Base-by-base conservation (phyloP, 2,329 filamentous ascomycete genomes). In the Talaromyces sp. region DNA sequence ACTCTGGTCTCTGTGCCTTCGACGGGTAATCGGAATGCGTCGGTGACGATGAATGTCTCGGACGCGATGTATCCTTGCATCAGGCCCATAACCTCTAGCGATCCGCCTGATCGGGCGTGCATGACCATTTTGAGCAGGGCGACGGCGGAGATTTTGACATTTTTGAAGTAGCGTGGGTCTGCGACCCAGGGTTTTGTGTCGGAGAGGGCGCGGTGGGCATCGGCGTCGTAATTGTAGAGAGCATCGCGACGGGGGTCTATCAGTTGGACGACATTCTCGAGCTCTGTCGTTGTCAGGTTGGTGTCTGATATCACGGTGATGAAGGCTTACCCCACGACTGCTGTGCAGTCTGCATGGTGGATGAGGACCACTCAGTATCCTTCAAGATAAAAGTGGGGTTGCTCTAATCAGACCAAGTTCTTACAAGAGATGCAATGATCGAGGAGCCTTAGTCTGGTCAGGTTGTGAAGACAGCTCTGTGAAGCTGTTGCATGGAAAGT, bases 81-180 rank as follows among this genome's bases (percentile, higher is more conserved):
- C 71, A 99, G 79, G 65, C 95, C 95, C 95, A 99, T 99, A 72
- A 99, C 87, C 82, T 99, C 95, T 69, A 98, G 86, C 33, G 87
- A 88, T 65, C 95, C 94, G 69, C 95, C 95, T 0, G 92, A 93
- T n/a, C 95, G 91, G 10, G 95, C 95, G 77, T 99, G 95, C 91
- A 97, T 98, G 69, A 96, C 92, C 95, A 99, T 99, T 82, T 99
- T 99, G 71, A 98, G 87, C 66, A 99, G 86, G 5, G 95, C 95
- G 13, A 97, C 89, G 66, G 95, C 93, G 61, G 92, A 96, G 79
- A 99, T 94, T 73, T 93, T 92, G 56, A 98, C 92, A 62, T 90
- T 86, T 76, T 94, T 96, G 86, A 98, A 99, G 83, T 97, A 89
- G 78, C 92, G 85, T 0, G 90, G 89, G 74, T 97, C 89, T 56